Conservation (phyloP, 192 early-diverging fungal genomes). For the Coemansia sp. region DNA sequence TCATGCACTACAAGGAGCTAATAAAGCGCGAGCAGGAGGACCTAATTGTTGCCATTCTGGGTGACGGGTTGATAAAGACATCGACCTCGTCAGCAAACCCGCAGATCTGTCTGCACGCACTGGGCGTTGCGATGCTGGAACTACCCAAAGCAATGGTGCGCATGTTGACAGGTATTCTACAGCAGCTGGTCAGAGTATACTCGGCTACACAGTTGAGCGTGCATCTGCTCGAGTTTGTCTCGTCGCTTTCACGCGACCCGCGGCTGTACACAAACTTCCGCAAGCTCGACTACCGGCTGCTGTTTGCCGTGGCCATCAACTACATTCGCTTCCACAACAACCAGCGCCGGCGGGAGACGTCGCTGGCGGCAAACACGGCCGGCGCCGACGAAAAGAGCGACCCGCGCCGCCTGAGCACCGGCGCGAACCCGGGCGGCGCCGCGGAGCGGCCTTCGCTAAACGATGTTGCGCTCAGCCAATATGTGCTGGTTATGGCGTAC, state of each 20-base stretch:
- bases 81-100: slow-evolving; percentile 64
- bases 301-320: slow-evolving; percentile 90
- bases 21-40: slow-evolving; percentile 69
- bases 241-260: slow-evolving; percentile 78
- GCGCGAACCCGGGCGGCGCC: background rate
- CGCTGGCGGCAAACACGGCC: slow-evolving; percentile 3
- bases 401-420: slow-evolving; percentile 19
- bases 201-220: slow-evolving; percentile 74
- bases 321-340: slow-evolving; percentile 66
- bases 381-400: slow-evolving; percentile 2
- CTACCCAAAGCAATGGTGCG: slow-evolving; percentile 76
- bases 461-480: slow-evolving; percentile 63
- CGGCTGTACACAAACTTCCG: slow-evolving; percentile 78
- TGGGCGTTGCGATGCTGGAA: slow-evolving; percentile 78
- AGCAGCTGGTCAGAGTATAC: slow-evolving; percentile 79
- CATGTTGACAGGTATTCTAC: slow-evolving; percentile 64
- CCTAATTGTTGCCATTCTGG: slow-evolving; percentile 69
- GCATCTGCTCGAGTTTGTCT: slow-evolving; percentile 89
- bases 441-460: background rate
- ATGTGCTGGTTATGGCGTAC: slow-evolving; percentile 89
- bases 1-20: slow-evolving; percentile 53
- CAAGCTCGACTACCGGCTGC: slow-evolving; percentile 72
- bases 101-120: slow-evolving; percentile 76
- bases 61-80: slow-evolving; percentile 60
- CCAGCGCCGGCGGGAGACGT: slow-evolving; percentile 36